Evolutionary conservation across 2,329 filamentous ascomycete species (phyloP), one percentile per base, ranked within the genome.

Genomic region (Pseudopithomyces chartarum): DNA sequence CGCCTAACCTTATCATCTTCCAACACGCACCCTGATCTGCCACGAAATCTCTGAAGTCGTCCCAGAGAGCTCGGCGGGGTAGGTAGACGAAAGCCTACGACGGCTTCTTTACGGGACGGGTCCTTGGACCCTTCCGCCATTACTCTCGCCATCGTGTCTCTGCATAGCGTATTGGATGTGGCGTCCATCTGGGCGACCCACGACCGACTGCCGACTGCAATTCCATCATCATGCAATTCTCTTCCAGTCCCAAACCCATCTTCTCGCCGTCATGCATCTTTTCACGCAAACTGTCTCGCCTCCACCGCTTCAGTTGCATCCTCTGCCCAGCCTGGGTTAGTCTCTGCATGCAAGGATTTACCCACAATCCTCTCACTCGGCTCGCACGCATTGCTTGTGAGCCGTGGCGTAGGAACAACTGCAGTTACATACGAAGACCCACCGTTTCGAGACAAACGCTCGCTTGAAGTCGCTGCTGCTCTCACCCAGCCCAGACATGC

Each of bases 1-100:
- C 59, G 57, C 64, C 72, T 72, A 66, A 62, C 69, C 65, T 67
- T 73, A 70, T 69, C 71, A 73, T 69, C 67, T 69, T 67, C 58
- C 64, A 58, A 61, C 26, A 69, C 59, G 63, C 61, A 63, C 67
- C 68, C 67, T 72, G 71, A 74, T 73, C 72, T 68, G 68, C 71
- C 55, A 57, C 59, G 17, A 64, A 67, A 64, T 64, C 48, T 64
- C 64, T 60, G 58, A 58, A 36, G 29, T 54, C 56, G 67, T 60
- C 46, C 61, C 60, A 60, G 66, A 63, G 60, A 67, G 51, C 52
- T 61, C 61, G 65, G 63, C 66, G 70, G 69, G 34, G 45, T 48
- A 43, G 23, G 15, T 17, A 43, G 23, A 22, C 17, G 12, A 33
- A 23, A 33, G 22, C 17, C 33, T 29, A 32, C 36, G 23, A 22